Percentiles rank a stretch among this genome's conserved stretches.
These are phyloP conservation scores for Zarea fungicola DNA, from an alignment of 2,329 filamentous ascomycete genomes.

Conservation along the genomic window DNA sequence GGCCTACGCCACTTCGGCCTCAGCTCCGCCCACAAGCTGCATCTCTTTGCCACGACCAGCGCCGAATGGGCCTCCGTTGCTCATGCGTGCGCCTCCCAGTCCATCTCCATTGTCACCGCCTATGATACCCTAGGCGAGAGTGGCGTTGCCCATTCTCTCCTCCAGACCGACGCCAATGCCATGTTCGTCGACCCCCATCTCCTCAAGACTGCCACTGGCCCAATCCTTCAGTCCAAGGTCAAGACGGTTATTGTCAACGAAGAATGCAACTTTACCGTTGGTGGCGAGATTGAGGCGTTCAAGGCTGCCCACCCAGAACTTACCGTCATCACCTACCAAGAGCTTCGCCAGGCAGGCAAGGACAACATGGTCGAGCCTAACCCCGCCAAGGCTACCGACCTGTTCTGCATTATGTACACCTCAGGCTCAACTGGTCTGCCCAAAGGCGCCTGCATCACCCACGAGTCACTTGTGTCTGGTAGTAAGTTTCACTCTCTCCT, in stretches of 20 bases:
- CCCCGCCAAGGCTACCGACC: conserved; percentile 67
- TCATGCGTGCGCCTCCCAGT: conserved; percentile 74
- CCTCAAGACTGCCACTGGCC: conserved; percentile 51
- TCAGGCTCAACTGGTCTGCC: conserved; percentile 85
- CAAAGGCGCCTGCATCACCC: conserved; percentile 81
- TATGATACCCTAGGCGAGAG: conserved; percentile 88
- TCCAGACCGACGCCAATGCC: conserved; percentile 71
- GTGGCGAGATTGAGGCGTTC: conserved; percentile 49
- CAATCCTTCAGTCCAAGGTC: conserved; percentile 53
- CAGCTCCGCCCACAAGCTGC: conserved; percentile 60
- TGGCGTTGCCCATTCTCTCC: conserved; percentile 79
- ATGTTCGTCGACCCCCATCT: conserved; percentile 87
- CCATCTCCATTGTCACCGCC: conserved; percentile 85
- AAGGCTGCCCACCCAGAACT: conserved; percentile 51
- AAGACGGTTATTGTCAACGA: conserved; percentile 61
- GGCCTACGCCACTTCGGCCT: conserved; percentile 73
- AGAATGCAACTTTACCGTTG: conserved; percentile 45
- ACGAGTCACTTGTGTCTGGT: conserved; percentile 73
- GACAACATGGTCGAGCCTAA: conserved; percentile 66
- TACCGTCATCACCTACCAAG: conserved; percentile 48
- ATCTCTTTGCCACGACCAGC: conserved; percentile 82
- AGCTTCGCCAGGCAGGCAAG: conserved; percentile 53
- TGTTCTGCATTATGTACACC: conserved; percentile 82
- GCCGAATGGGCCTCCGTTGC: conserved; percentile 80
- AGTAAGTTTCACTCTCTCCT: conserved; percentile 34